Evolutionary conservation across 768 basidiomycete species (phyloP).

Genomic region (Candolleomyces aberdarensis): DNA sequence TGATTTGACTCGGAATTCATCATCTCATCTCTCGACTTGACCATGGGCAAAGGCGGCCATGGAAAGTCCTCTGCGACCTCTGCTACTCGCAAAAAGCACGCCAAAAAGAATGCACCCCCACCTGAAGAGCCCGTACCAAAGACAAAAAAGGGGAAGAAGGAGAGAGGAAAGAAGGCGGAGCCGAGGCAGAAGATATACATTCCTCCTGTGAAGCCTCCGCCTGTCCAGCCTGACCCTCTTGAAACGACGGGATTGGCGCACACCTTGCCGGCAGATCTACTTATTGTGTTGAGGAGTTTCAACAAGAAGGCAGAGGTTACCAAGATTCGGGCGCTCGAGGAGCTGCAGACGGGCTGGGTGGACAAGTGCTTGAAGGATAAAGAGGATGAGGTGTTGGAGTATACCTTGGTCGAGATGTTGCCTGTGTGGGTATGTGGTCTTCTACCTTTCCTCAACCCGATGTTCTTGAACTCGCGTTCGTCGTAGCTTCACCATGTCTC

Average conservation of each 20-base stretch:
- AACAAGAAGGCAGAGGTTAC: conserved; percentile 91
- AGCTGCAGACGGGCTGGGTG: conserved; percentile 68
- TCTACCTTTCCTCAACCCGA: neutral
- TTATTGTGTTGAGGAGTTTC: conserved; percentile 76
- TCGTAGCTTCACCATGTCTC: conserved; percentile 83
- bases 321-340: conserved; percentile 81
- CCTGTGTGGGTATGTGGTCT: conserved; percentile 83
- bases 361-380: conserved; percentile 42
- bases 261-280: conserved; percentile 72
- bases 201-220: conserved; percentile 76
- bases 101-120: conserved; percentile 69
- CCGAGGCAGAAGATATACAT: conserved; percentile 85
- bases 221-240: conserved; percentile 78
- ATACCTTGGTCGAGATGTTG: conserved; percentile 55
- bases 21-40: neutral
- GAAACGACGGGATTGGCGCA: conserved; percentile 79
- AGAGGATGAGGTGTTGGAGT: conserved; percentile 36
- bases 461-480: neutral
- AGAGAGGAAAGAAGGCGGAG: conserved; percentile 48
- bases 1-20: neutral
- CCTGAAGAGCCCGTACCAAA: conserved; percentile 31
- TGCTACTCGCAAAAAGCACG: conserved; percentile 91
- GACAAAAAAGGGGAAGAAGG: conserved; percentile 39
- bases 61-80: conserved; percentile 79
- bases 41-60: conserved; percentile 38